These are phyloP conservation scores for Stemphylium vesicarium DNA, from an alignment of 2,329 filamentous ascomycete genomes.

Conservation along the genomic window DNA sequence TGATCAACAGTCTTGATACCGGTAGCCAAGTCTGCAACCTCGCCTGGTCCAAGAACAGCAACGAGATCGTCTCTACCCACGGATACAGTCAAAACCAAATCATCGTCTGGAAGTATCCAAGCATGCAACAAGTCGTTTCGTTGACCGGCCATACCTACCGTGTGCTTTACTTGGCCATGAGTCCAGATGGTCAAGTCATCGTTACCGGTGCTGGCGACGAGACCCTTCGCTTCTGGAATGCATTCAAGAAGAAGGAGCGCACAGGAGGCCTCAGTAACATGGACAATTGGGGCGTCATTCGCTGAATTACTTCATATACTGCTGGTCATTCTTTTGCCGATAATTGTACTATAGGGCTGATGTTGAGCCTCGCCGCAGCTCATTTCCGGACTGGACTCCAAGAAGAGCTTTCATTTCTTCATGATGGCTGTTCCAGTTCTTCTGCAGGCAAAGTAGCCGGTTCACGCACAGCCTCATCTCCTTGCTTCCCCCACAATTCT, in stretches of 20 bases:
- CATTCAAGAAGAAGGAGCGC: slow-evolving; percentile 83
- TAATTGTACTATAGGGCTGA: slow-evolving; percentile 9
- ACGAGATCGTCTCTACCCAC: slow-evolving; percentile 96
- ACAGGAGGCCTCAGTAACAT: slow-evolving; percentile 64
- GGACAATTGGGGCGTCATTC: slow-evolving; percentile 83
- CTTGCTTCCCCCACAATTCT: slow-evolving; percentile 3
- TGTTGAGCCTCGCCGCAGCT: not conserved
- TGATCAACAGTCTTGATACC: slow-evolving; percentile 85
- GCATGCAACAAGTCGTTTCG: slow-evolving; percentile 95
- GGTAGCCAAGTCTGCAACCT: slow-evolving; percentile 99
- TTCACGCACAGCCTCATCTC: slow-evolving; percentile 4
- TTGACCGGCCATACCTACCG: slow-evolving; percentile 96
- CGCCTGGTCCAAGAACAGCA: slow-evolving; percentile 96
- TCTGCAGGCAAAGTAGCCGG: too few relatives aligned
- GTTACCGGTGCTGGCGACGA: slow-evolving; percentile 97
- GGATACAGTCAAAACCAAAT: slow-evolving; percentile 99
- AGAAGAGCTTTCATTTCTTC: not conserved
- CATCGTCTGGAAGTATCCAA: slow-evolving; percentile 98
- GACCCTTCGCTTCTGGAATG: slow-evolving; percentile 94
- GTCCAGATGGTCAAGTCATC: slow-evolving; percentile 89
- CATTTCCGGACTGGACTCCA: not conserved
- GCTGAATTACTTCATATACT: slow-evolving; percentile 47
- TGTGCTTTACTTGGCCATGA: slow-evolving; percentile 96
- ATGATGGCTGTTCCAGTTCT: too few relatives aligned
- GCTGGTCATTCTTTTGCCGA: slow-evolving; percentile 3